Conservation (phyloP, 495 filamentous ascomycete species). For the Margaritispora aquatica region DNA sequence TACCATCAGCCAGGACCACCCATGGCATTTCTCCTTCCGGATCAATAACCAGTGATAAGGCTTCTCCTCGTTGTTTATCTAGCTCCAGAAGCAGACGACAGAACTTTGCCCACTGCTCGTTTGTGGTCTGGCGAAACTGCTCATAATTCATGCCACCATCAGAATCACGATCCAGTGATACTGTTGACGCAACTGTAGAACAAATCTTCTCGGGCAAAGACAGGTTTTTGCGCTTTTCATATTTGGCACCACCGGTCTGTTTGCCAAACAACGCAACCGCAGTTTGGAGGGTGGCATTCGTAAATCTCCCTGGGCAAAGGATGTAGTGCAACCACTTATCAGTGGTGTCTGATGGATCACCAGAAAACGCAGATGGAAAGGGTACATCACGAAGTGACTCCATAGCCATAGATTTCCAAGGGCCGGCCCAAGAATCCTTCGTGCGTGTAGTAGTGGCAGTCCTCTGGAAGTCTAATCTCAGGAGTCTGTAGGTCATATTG, state of each 20-base stretch:
- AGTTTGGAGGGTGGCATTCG: slow-evolving; percentile 71
- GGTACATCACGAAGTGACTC: slow-evolving; percentile 51
- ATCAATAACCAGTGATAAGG: slow-evolving; percentile 71
- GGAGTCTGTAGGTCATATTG: slow-evolving; percentile 69
- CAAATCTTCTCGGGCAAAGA: slow-evolving; percentile 62
- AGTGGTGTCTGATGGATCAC: slow-evolving; percentile 56
- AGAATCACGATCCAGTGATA: slow-evolving; percentile 51
- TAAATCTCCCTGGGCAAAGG: slow-evolving; percentile 74
- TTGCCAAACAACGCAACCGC: slow-evolving; percentile 69
- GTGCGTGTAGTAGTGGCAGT: slow-evolving; percentile 26
- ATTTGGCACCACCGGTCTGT: slow-evolving; percentile 39
- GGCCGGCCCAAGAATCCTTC: slow-evolving; percentile 53
- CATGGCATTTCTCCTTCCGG: slow-evolving; percentile 64
- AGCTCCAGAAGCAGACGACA: slow-evolving; percentile 80
- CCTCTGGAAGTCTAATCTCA: slow-evolving; percentile 34
- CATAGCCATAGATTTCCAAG: slow-evolving; percentile 67
- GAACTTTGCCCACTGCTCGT: slow-evolving; percentile 84
- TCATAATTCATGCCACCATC: slow-evolving; percentile 66
- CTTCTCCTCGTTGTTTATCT: slow-evolving; percentile 76
- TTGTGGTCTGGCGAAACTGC: slow-evolving; percentile 60
- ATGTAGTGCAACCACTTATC: slow-evolving; percentile 71
- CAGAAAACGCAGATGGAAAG: slow-evolving; percentile 46
- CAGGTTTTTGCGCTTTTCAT: slow-evolving; percentile 36
- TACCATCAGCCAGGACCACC: slow-evolving; percentile 71
- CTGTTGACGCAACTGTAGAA: slow-evolving; percentile 57